These are phyloP conservation scores for Fraxinus angustifolia DNA, from an alignment of 305 asterid species.

Conservation along the genomic window DNA sequence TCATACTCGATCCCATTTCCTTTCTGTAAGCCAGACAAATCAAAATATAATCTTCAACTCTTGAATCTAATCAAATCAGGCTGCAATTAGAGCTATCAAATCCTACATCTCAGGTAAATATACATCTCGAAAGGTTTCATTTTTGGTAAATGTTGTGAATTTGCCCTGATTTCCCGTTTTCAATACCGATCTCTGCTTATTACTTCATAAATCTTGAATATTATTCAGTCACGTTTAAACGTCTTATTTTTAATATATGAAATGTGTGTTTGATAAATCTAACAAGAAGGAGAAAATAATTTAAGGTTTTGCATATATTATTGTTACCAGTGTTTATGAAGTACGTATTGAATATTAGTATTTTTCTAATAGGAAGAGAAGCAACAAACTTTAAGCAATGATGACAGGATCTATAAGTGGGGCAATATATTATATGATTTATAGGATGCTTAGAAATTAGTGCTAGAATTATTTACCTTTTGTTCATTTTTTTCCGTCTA, in stretches of 20 bases:
- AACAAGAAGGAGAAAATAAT: not conserved
- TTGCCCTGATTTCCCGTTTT: not conserved
- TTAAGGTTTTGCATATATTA: not conserved
- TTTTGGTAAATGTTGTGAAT: not conserved
- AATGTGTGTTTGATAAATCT: not conserved
- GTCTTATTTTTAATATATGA: not conserved
- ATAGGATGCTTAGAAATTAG: not conserved
- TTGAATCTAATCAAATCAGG: not conserved
- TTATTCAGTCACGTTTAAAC: not conserved
- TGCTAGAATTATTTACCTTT: not conserved
- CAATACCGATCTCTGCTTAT: not conserved
- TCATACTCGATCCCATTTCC: not conserved
- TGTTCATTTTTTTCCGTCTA: not conserved
- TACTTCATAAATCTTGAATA: not conserved
- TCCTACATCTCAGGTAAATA: not conserved
- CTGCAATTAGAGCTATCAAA: not conserved
- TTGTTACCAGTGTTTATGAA: not conserved
- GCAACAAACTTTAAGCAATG: not conserved
- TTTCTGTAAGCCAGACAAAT: not conserved
- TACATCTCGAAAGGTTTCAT: not conserved
- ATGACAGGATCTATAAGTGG: not conserved
- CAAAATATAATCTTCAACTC: not conserved
- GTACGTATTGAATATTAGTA: not conserved
- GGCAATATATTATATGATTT: not conserved
- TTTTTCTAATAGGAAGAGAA: not conserved